phyloP scores from a whole-genome alignment of 768 basidiomycete genomes.

The Hortiboletus flavorubellus region DNA sequence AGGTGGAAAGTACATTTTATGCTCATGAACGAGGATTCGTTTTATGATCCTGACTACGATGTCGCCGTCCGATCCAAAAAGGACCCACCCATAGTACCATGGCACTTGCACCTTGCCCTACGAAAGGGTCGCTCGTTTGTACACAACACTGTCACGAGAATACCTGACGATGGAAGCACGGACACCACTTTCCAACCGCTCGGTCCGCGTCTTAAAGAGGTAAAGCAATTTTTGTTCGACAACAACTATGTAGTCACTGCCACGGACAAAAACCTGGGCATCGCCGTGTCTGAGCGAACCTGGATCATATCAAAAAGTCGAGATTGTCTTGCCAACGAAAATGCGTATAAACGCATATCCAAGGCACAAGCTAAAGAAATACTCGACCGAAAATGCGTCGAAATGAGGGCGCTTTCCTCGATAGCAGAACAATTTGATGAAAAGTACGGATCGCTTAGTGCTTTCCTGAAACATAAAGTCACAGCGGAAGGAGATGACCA shows the following conservation, averaged over 20 bases:
- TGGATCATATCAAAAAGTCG: too few species aligned
- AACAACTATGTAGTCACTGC: too few species aligned
- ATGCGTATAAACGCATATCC: too few species aligned
- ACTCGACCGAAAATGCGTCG: too few species aligned
- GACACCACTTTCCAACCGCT: slow-evolving; percentile 1
- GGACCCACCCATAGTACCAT: slow-evolving; percentile 2
- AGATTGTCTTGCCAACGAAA: too few species aligned
- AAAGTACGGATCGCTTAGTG: neutral
- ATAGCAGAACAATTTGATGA: neutral
- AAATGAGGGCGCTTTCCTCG: too few species aligned
- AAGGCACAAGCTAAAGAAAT: too few species aligned
- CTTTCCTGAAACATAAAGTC: neutral
- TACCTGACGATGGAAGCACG: neutral
- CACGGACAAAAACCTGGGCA: too few species aligned
- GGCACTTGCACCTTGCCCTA: neutral
- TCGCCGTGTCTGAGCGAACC: too few species aligned
- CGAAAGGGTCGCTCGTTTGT: neutral
- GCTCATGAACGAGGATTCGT: neutral
- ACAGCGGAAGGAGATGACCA: neutral
- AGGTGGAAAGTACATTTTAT: slow-evolving; percentile 1
- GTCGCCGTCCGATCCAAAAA: neutral
- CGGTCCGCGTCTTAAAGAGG: neutral
- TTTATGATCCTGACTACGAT: slow-evolving; percentile 16
- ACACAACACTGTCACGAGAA: neutral
- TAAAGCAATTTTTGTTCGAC: neutral